Percentiles rank a stretch among this genome's conserved stretches.
These are phyloP conservation scores for Hyparrhenia diplandra DNA, from an alignment of 176 grass and related monocot species.

Conservation along the genomic window DNA sequence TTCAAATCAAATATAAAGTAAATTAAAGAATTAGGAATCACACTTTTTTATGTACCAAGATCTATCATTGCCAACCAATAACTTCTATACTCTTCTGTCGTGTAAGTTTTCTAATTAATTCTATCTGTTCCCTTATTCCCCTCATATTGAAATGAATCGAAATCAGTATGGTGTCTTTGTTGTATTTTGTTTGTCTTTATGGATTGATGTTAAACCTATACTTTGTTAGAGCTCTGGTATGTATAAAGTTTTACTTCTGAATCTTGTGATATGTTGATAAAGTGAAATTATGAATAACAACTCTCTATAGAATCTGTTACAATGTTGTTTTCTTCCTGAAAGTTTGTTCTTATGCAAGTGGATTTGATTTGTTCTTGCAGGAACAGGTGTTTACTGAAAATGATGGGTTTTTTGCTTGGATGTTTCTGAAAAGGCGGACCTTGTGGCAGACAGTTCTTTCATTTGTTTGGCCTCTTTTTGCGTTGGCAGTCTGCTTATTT, in stretches of 20 bases:
- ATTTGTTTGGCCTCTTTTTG: constrained; percentile 94
- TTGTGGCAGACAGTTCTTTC: constrained; percentile 98
- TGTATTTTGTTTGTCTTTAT: not conserved
- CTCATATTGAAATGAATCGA: constrained; percentile 5
- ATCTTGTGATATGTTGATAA: not conserved
- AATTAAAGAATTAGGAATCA: not conserved
- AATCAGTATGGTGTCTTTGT: not conserved
- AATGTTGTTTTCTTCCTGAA: not conserved
- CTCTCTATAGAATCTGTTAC: not conserved
- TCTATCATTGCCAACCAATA: not conserved
- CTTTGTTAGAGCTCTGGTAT: not conserved
- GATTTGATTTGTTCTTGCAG: constrained; percentile 46
- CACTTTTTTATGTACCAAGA: not conserved
- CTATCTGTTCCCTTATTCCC: not conserved
- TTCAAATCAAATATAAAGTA: not conserved
- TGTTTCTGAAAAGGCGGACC: constrained; percentile 90
- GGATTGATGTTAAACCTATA: not conserved
- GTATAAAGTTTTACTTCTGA: not conserved
- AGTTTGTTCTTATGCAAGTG: constrained; percentile 14
- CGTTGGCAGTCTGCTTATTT: constrained; percentile 93
- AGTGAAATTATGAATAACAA: not conserved
- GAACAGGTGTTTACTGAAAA: constrained; percentile 90
- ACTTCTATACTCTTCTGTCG: not conserved
- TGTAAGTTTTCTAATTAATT: not conserved
- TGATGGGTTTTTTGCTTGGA: constrained; percentile 98